Evolutionary conservation across 2,329 filamentous ascomycete genomes (phyloP), one percentile per base, ranked within the genome.

Genomic region (Ophiocordyceps australis): DNA sequence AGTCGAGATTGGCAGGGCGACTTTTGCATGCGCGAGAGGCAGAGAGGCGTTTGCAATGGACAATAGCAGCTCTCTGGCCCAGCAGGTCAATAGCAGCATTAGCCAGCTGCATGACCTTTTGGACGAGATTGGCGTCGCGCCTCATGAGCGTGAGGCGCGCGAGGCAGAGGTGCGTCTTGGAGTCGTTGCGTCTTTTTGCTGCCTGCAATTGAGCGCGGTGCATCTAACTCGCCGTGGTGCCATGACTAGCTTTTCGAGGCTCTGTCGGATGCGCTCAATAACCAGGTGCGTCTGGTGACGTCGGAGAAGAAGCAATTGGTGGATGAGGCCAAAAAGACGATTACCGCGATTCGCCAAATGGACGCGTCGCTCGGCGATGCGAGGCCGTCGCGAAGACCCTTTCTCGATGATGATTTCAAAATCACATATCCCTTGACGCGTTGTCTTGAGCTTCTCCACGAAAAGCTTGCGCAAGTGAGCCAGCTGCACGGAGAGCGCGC

Each of bases 101-200:
- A 72, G 71, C 50, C 83, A 94, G 54, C 67, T 98, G 32, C 86
- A 95, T 54, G 79, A 78, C 36, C 68, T 95, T 30, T 98, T 94
- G 45, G 89, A 98, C 50, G 86, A 98, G 47, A 98, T 98, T 43
- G 89, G 89, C 31, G 79, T 98, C n/a, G 71, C 86, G 16, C 72
- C 60, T 43, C 83, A 93, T 71, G 89, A 95, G 51, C 78, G 89
- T 43, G 83, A 95, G 46, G 65, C 70, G 25, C 68, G 89, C 42
- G 86, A 95, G 48, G 69, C 80, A 46, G 82, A 94, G 72, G 85
- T 91, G 14, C 30, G 15, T 22, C 10, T 12, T 9, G 17, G n/a
- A 11, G 14, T n/a, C n/a, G n/a, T n/a, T n/a, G n/a, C n/a, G n/a
- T n/a, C n/a, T n/a, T n/a, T n/a, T n/a, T n/a, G n/a, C n/a, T n/a